Conservation (phyloP, 192 early-diverging fungal genomes). For the Mortierella alpina region DNA sequence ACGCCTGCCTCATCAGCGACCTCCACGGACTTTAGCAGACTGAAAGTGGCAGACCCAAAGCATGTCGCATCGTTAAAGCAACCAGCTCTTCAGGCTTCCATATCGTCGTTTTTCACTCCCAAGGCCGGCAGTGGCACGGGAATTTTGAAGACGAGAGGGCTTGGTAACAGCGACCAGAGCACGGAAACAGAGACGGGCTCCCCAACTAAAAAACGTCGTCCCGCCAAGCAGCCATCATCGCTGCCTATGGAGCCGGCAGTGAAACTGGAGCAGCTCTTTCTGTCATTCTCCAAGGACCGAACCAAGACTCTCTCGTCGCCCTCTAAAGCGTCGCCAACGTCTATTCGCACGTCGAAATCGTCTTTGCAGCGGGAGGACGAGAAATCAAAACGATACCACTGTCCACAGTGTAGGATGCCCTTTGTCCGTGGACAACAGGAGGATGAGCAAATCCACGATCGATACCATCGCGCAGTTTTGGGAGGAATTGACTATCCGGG, state of each 20-base stretch:
- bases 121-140: conserved; percentile 34
- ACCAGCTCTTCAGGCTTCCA: conserved; percentile 16
- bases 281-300: conserved; percentile 33
- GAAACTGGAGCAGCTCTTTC: conserved; percentile 43
- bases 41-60: background rate
- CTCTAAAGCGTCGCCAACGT: background rate
- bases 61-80: background rate
- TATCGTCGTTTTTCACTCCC: conserved; percentile 24
- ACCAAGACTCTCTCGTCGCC: conserved; percentile 9
- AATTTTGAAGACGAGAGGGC: conserved; percentile 21
- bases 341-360: conserved; percentile 11
- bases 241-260: conserved; percentile 1
- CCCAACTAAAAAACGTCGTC: no score
- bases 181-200: background rate
- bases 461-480: conserved; percentile 50
- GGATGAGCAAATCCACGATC: conserved; percentile 56
- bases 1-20: background rate
- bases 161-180: background rate
- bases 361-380: conserved; percentile 46
- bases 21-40: background rate
- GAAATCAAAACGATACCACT: conserved; percentile 39
- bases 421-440: conserved; percentile 53
- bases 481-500: conserved; percentile 59
- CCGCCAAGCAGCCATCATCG: background rate
- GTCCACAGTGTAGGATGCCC: conserved; percentile 58